Base-by-base conservation (phyloP, 805 yeast genomes). In the Clavispora phyllophila region DNA sequence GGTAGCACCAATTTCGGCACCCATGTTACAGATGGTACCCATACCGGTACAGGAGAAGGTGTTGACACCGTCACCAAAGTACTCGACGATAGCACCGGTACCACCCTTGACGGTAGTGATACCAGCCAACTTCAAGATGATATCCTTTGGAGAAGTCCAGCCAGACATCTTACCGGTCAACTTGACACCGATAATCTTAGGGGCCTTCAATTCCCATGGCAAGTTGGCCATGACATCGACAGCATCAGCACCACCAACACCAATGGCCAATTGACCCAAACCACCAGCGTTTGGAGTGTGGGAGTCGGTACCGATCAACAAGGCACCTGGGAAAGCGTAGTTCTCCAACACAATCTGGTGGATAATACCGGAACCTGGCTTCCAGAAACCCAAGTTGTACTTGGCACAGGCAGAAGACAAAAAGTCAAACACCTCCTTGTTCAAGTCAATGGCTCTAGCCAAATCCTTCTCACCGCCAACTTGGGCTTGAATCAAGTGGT, bases 211-310 rank as follows among this genome's bases (percentile, higher is more conserved):
- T 74, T 90, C 98, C 98, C 98, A 90, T 44, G 98, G 84, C 54
- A 88, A 78, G 61, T 85, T 84, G 48, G 97, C 87, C 82, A 90
- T 80, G 48, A 88, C 97, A 66, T 90, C 98, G 55, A 90, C 98
- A 50, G 97, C 97, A 68, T 90, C 98, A 54, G 98, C 98, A 79
- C 98, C 98, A 77, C 97, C 98, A 55, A 91, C 97, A 79, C 97
- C 98, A 56, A 90, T 90, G 55, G 97, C 97, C 61, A 90, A 80
- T 73, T 87, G 95, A 74, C 97, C 97, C 61, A 90, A 78, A 72
- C 97, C 97, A 77, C 97, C 97, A 46, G 96, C 97, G 68, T 90
- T 90, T 48, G 97, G 97, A 57, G 97, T 90, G 72, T 90, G 97
- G 26, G 96, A 88, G 73, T 90, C 97, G 44, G 97, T 90, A 76